These are phyloP conservation scores for Pythium utonaiense DNA, from an alignment of 352 stramenopile species.

Conservation along the genomic window DNA sequence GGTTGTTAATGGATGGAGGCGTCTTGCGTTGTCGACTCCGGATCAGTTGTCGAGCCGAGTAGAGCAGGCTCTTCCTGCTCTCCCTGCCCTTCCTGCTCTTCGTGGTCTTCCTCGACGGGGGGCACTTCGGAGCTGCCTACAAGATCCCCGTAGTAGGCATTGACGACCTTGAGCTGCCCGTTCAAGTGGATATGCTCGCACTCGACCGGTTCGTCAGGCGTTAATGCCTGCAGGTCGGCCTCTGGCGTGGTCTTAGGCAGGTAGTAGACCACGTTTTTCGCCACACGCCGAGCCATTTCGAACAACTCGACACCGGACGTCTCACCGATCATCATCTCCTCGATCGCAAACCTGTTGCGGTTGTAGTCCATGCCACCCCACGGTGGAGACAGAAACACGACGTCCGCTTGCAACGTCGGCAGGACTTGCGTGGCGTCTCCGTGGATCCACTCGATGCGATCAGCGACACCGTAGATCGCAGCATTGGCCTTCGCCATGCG, in stretches of 20 bases:
- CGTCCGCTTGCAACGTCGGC: slow-evolving; percentile 71
- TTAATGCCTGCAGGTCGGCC: slow-evolving; percentile 46
- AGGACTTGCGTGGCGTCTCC: slow-evolving; percentile 84
- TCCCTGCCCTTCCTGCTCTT: background rate
- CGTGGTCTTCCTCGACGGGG: background rate
- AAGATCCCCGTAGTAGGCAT: slow-evolving; percentile 75
- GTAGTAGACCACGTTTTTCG: slow-evolving; percentile 82
- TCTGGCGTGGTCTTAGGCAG: slow-evolving; percentile 65
- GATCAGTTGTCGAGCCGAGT: background rate
- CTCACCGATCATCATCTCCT: slow-evolving; percentile 64
- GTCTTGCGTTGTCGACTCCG: background rate
- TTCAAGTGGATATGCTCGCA: slow-evolving; percentile 82
- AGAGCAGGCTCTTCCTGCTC: no score
- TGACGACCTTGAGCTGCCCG: slow-evolving; percentile 76
- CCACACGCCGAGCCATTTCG: slow-evolving; percentile 47
- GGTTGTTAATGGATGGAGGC: background rate
- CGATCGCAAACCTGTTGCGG: slow-evolving; percentile 49
- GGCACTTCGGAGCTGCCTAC: slow-evolving; percentile 3
- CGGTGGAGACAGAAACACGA: slow-evolving; percentile 89
- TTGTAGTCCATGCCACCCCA: slow-evolving; percentile 86
- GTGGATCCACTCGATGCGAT: slow-evolving; percentile 91
- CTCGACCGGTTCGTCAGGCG: slow-evolving; percentile 51
- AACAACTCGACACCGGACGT: slow-evolving; percentile 65
- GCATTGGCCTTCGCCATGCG: slow-evolving; percentile 90
- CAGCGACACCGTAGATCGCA: slow-evolving; percentile 84